Evolutionary conservation across 1,284 basidiomycete genomes (phyloP).

Genomic region (Taiwanofungus camphoratus): DNA sequence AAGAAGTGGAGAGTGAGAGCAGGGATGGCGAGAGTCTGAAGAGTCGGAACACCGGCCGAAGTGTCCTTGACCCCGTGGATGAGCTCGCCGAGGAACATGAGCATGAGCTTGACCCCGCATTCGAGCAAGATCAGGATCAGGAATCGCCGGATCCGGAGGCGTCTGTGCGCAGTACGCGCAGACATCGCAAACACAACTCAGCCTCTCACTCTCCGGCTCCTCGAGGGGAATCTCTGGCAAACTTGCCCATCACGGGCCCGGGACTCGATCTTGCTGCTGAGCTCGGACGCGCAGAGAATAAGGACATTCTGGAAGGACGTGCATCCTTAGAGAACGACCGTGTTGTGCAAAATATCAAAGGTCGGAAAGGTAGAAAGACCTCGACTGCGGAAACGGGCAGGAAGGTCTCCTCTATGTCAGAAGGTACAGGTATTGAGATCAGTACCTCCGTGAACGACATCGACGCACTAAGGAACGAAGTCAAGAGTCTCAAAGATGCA

Average conservation of each 20-base stretch:
- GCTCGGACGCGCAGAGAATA: slow-evolving; percentile 82
- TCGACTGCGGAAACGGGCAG: slow-evolving; percentile 28
- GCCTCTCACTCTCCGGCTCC: slow-evolving; percentile 42
- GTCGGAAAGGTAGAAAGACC: slow-evolving; percentile 50
- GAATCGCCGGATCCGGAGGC: slow-evolving; percentile 24
- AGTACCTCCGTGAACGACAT: slow-evolving; percentile 46
- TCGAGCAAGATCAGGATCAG: slow-evolving; percentile 24
- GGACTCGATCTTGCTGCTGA: slow-evolving; percentile 88
- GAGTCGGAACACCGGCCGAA: slow-evolving; percentile 43
- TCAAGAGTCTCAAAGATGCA: slow-evolving; percentile 88
- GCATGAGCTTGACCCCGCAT: slow-evolving; percentile 32
- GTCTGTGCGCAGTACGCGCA: slow-evolving; percentile 36
- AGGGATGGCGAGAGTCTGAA: slow-evolving; percentile 46
- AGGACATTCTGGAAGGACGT: slow-evolving; percentile 59
- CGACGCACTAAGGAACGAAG: slow-evolving; percentile 69
- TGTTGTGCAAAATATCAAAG: slow-evolving; percentile 37
- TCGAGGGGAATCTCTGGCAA: slow-evolving; percentile 71
- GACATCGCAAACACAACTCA: slow-evolving; percentile 46
- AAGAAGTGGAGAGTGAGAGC: slow-evolving; percentile 33
- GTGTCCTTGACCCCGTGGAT: slow-evolving; percentile 37
- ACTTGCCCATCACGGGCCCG: slow-evolving; percentile 78
- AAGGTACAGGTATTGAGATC: slow-evolving; percentile 38
- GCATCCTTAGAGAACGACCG: slow-evolving; percentile 47
- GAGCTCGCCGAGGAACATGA: slow-evolving; percentile 35
- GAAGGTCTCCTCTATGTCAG: slow-evolving; percentile 31